Percentiles rank a stretch among this genome's conserved stretches.
Evolutionary conservation across 1,284 basidiomycete genomes (phyloP).

Genomic region (Tylopilus sp.): DNA sequence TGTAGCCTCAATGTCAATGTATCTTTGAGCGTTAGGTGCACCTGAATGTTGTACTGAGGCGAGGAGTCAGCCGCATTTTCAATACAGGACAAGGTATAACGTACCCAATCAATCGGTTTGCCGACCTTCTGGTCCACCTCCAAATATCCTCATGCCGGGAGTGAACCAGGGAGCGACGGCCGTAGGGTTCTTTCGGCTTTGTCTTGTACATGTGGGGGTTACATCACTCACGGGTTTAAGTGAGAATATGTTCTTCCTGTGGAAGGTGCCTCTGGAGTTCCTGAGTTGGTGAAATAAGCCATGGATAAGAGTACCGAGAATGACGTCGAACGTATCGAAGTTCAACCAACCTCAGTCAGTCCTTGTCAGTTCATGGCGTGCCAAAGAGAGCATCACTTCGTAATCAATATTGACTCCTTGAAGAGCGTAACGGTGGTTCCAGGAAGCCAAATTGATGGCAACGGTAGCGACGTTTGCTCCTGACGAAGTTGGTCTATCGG

Average conservation of each 20-base stretch:
- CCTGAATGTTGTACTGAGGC: slow-evolving; percentile 4
- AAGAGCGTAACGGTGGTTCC: slow-evolving; percentile 48
- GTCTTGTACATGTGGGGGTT: neutral
- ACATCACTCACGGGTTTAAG: too few species aligned
- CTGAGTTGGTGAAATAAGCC: too few species aligned
- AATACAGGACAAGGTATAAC: neutral
- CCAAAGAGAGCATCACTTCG: slow-evolving; percentile 34
- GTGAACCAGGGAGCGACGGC: slow-evolving; percentile 1
- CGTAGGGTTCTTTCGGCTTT: neutral
- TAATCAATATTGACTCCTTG: slow-evolving; percentile 59
- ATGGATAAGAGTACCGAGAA: too few species aligned
- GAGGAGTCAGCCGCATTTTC: neutral
- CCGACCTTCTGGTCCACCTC: neutral
- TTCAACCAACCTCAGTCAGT: slow-evolving; percentile 19
- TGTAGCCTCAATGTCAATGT: neutral
- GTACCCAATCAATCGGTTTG: neutral
- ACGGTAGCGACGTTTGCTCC: neutral
- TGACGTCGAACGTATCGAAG: neutral
- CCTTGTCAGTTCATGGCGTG: neutral
- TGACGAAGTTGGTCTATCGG: neutral
- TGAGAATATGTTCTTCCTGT: too few species aligned
- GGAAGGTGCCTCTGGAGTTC: too few species aligned
- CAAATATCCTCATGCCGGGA: slow-evolving; percentile 3
- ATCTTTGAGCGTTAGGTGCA: neutral
- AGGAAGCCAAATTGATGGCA: slow-evolving; percentile 37